A percentile compares a stretch with the other conserved stretches of the same genome.
Conservation (phyloP, 371 early-diverging fungal species). For the Mucor irregularis region DNA sequence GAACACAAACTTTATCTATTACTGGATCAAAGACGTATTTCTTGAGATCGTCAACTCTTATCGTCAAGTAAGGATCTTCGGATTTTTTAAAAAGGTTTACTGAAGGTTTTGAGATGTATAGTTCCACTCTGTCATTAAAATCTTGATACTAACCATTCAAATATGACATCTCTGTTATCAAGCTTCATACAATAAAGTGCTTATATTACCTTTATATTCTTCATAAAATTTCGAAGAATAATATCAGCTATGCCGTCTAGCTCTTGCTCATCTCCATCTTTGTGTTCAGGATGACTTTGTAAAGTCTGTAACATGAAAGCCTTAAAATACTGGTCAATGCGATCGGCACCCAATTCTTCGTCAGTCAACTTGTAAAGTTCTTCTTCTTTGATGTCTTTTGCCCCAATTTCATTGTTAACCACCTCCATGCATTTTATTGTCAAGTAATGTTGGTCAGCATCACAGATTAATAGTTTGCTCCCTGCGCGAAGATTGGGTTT, state of each 20-base stretch:
- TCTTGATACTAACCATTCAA: background rate
- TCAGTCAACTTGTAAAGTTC: background rate
- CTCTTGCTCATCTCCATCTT: background rate
- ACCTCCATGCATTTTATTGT: constrained; percentile 7
- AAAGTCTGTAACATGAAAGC: background rate
- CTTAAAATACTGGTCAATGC: background rate
- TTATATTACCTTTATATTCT: background rate
- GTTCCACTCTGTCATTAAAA: background rate
- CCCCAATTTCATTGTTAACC: background rate
- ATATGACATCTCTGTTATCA: background rate
- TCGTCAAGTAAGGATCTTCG: background rate
- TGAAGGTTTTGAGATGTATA: background rate
- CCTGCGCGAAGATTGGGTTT: background rate
- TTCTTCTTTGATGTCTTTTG: background rate
- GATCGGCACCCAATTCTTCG: background rate
- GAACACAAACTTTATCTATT: constrained; percentile 1
- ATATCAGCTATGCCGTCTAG: background rate
- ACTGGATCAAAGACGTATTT: constrained; percentile 6
- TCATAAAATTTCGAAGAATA: background rate
- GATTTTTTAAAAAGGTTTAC: background rate
- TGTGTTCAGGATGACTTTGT: background rate
- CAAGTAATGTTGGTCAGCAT: constrained; percentile 1
- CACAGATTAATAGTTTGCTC: constrained; percentile 7
- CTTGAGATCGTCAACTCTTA: constrained; percentile 1
- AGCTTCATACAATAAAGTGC: background rate